Percentiles rank a stretch among this genome's conserved stretches.
Evolutionary conservation across 441 rosid genomes (phyloP).

Genomic region (Francoa sonchifolia): DNA sequence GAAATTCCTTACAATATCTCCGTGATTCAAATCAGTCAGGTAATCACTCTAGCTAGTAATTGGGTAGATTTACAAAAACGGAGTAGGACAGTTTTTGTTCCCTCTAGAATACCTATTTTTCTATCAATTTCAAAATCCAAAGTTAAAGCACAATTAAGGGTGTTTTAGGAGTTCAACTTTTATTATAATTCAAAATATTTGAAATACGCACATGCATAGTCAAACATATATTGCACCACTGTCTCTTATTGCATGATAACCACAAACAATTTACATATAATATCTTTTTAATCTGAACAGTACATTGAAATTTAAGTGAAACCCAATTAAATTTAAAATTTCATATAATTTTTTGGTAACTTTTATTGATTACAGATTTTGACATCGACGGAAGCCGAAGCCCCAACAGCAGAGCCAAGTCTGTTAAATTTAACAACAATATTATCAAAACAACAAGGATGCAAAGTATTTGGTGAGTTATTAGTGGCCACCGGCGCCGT

Average conservation of each 20-base stretch:
- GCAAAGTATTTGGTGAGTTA: constrained; percentile 43
- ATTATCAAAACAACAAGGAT: constrained; percentile 50
- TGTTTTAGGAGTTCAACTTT: too few species aligned
- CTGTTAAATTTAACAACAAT: constrained; percentile 32
- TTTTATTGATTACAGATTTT: constrained; percentile 15
- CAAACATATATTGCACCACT: too few species aligned
- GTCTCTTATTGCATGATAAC: too few species aligned
- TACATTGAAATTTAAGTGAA: neutral
- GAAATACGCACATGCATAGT: too few species aligned
- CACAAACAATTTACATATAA: too few species aligned
- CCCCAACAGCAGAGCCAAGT: constrained; percentile 49
- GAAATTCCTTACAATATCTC: constrained; percentile 81
- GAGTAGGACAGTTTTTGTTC: too few species aligned
- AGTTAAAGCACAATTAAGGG: too few species aligned
- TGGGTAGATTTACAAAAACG: neutral
- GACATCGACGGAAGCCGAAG: constrained; percentile 51
- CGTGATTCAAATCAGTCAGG: constrained; percentile 60
- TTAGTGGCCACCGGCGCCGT: constrained; percentile 34
- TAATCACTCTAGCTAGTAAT: constrained; percentile 4
- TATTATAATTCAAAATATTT: too few species aligned
- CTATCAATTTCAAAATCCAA: too few species aligned
- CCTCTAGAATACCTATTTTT: too few species aligned
- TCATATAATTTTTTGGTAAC: neutral
- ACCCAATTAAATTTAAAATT: neutral
- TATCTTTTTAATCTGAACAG: too few species aligned